phyloP scores from a whole-genome alignment of 306 rosid species.

The Cucumis melo region DNA sequence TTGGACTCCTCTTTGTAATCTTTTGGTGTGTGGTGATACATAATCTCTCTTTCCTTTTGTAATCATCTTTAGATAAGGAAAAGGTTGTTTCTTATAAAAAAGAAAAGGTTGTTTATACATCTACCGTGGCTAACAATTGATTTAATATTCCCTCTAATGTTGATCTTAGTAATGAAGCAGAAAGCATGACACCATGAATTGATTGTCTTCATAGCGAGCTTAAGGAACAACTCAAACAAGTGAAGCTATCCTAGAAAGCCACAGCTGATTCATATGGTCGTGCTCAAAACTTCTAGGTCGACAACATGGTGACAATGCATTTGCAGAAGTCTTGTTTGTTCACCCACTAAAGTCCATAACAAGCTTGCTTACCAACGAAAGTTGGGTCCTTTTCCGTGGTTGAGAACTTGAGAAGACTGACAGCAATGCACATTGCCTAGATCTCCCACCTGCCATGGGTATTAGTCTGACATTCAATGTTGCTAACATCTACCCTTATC shows the following conservation, averaged over 20 bases:
- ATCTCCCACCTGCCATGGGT: background rate
- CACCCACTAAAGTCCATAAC: background rate
- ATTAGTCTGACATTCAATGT: background rate
- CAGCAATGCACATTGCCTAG: background rate
- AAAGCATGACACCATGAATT: too few relatives aligned
- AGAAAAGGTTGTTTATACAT: too few relatives aligned
- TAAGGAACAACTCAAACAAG: background rate
- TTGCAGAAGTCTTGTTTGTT: background rate
- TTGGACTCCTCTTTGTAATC: too few relatives aligned
- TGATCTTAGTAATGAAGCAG: too few relatives aligned
- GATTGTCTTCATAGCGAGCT: too few relatives aligned
- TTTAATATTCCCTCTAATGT: too few relatives aligned
- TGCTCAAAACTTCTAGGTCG: background rate
- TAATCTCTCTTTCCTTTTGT: too few relatives aligned
- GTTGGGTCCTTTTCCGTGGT: background rate
- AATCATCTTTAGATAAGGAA: too few relatives aligned
- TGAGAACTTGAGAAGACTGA: background rate
- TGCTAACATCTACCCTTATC: background rate
- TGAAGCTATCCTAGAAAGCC: background rate
- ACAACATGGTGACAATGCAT: background rate
- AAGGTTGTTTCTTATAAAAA: too few relatives aligned
- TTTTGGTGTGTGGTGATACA: too few relatives aligned
- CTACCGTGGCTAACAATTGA: too few relatives aligned
- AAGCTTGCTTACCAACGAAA: background rate
- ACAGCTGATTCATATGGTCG: background rate